A percentile compares a stretch with the other conserved stretches of the same genome.
Evolutionary conservation across 768 basidiomycete species (phyloP).

Genomic region (Kwoniella mangroviensis): DNA sequence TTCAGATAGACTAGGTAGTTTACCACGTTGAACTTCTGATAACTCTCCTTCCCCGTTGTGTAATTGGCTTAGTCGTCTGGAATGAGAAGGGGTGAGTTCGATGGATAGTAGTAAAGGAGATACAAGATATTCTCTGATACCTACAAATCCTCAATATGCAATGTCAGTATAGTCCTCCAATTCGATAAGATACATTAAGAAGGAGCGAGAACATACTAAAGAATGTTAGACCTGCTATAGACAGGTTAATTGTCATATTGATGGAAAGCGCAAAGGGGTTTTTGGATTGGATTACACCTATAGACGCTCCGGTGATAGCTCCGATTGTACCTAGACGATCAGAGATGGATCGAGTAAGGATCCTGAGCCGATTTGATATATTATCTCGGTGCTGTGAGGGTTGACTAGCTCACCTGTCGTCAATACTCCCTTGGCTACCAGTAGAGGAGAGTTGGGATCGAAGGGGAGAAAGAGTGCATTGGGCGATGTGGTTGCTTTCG

Average conservation of each 20-base stretch:
- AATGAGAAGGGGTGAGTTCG: constrained; percentile 63
- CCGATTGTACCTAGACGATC: constrained; percentile 64
- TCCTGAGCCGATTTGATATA: background rate
- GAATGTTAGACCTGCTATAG: constrained; percentile 73
- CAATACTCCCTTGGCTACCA: constrained; percentile 43
- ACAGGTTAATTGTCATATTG: constrained; percentile 73
- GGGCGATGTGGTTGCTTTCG: background rate
- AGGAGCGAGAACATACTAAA: constrained; percentile 64
- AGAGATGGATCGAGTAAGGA: background rate
- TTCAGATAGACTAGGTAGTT: constrained; percentile 58
- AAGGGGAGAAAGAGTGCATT: constrained; percentile 23
- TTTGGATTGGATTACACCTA: constrained; percentile 63
- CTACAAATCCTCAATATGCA: constrained; percentile 57
- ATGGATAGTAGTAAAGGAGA: constrained; percentile 66
- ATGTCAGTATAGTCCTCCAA: background rate
- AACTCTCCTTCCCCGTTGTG: constrained; percentile 2
- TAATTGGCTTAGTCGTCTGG: constrained; percentile 21
- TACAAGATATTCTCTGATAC: constrained; percentile 74
- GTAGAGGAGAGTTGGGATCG: constrained; percentile 45
- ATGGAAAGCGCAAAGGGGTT: constrained; percentile 64
- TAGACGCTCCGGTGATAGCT: constrained; percentile 61
- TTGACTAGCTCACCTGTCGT: constrained; percentile 31
- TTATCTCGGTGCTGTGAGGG: no score
- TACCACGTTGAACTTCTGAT: constrained; percentile 18
- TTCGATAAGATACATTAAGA: background rate